Evolutionary conservation across 2,329 filamentous ascomycete genomes (phyloP).

Genomic region (Botrytis paeoniae): DNA sequence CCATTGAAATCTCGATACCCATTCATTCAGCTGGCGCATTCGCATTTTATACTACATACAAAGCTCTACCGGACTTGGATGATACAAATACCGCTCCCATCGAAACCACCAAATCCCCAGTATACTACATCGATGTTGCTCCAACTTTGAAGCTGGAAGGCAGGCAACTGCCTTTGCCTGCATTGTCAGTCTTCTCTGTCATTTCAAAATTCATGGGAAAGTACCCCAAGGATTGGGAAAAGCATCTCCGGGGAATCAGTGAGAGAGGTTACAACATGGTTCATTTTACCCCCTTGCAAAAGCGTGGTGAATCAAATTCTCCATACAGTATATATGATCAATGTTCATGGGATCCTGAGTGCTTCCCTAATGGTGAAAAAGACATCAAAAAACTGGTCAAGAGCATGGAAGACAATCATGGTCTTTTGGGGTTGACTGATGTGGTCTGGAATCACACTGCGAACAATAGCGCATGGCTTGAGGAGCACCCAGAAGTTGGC

Average conservation of each 20-base stretch:
- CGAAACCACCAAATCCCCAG: constrained; percentile 64
- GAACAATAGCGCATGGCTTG: constrained; percentile 89
- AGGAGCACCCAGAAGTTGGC: constrained; percentile 90
- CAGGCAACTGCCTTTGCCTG: constrained; percentile 73
- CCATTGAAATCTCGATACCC: constrained; percentile 84
- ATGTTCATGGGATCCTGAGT: constrained; percentile 74
- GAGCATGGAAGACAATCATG: constrained; percentile 80
- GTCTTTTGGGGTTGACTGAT: constrained; percentile 84
- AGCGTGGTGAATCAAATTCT: constrained; percentile 86
- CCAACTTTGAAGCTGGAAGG: constrained; percentile 75
- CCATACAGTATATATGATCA: constrained; percentile 97
- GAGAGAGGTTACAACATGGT: constrained; percentile 97
- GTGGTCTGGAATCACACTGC: constrained; percentile 98
- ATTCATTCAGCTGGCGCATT: constrained; percentile 83
- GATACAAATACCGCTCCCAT: constrained; percentile 47
- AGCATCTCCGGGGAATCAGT: constrained; percentile 82
- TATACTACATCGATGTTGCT: constrained; percentile 92
- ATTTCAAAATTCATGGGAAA: constrained; percentile 98
- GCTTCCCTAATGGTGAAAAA: constrained; percentile 81
- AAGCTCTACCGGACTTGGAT: constrained; percentile 73
- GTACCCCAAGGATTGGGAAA: constrained; percentile 87
- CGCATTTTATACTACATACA: constrained; percentile 91
- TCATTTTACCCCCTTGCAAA: constrained; percentile 92
- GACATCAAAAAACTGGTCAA: constrained; percentile 75
- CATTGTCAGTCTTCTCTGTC: constrained; percentile 86